Evolutionary conservation across 1,139 yeast species (phyloP), one percentile per base, ranked within the genome.

Genomic region (Nakaseomyces nivariensis): DNA sequence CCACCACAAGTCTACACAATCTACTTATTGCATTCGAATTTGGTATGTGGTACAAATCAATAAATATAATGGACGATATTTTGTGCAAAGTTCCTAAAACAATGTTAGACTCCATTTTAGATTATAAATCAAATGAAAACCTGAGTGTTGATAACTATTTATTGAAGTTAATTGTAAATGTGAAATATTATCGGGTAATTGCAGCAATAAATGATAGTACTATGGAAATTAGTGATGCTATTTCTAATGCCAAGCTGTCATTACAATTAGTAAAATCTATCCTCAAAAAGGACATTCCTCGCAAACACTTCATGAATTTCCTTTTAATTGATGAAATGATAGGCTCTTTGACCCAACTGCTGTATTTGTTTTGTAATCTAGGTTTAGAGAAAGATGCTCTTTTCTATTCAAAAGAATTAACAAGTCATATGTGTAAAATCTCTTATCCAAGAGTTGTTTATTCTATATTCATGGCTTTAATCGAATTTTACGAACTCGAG

Each of bases 351-450:
- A 61, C 63, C 13, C 50, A 53, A 9, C 60, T 77, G 26, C 63
- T 79, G 33, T 62, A 67, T 3, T 57, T 68, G 1, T 69, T 72
- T 49, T 64, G 70, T 24, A 71, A 69, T 43, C 58, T 79, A 44
- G 87, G 88, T 0, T 58, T 79, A 3, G 68, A 80, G 0, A 77
- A 77, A 54, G 86, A 81, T 49, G 69, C 77, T 40, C 68, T 70
- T 3, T 78, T 72, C 59, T 81, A 74, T 61, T 55, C 72, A 11
- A 66, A 67, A 5, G 88, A 82, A 55, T 67, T 76, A 41, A 61
- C 63, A 7, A 73, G 70, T 42, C 61, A 79, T 25, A 57, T 63
- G 13, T 33, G 36, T 33, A n/a, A 8, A 50, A 58, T n/a, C 56
- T 53, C 4, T 40, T 66, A 68, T 4, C 67, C 74, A 1, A 52